Evolutionary conservation across 768 basidiomycete species (phyloP).

Genomic region (Hygrocybe coccinea): DNA sequence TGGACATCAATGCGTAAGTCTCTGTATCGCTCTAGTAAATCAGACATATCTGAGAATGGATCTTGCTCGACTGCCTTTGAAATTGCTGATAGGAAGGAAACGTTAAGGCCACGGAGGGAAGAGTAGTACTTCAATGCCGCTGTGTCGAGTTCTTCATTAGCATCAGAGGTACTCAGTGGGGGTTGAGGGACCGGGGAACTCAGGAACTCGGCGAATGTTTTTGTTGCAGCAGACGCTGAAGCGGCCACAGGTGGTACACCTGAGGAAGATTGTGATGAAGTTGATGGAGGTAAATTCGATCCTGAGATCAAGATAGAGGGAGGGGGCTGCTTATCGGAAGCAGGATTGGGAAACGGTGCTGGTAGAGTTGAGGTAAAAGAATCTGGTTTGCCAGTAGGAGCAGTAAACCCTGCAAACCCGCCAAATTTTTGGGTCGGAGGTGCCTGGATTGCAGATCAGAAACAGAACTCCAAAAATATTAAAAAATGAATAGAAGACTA

Average conservation of each 20-base stretch:
- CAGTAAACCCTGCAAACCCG: conserved; percentile 52
- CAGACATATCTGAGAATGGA: conserved; percentile 63
- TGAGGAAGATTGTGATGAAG: conserved; percentile 14
- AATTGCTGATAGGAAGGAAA: conserved; percentile 56
- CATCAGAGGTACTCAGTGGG: conserved; percentile 6
- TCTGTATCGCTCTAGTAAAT: conserved; percentile 55
- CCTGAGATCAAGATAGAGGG: conserved; percentile 9
- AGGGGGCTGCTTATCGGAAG: conserved; percentile 6
- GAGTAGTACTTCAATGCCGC: conserved; percentile 54
- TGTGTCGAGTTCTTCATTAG: conserved; percentile 18
- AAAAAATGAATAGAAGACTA: conserved; percentile 11
- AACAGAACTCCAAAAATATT: conserved; percentile 4
- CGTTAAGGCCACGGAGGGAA: conserved; percentile 70
- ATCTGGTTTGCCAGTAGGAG: conserved; percentile 24
- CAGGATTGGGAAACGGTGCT: conserved; percentile 9
- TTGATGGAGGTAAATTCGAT: conserved; percentile 1
- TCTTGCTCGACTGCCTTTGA: conserved; percentile 58
- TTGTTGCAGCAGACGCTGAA: conserved; percentile 44
- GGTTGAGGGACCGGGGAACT: conserved; percentile 13
- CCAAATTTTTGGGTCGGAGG: conserved; percentile 42
- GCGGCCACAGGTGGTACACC: conserved; percentile 25
- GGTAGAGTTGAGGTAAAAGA: conserved; percentile 41
- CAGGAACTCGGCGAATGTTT: conserved; percentile 48
- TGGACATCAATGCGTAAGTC: conserved; percentile 50
- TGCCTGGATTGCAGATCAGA: conserved; percentile 14